Evolutionary conservation across 306 rosid genomes (phyloP).

Genomic region (Acmispon strigosus): DNA sequence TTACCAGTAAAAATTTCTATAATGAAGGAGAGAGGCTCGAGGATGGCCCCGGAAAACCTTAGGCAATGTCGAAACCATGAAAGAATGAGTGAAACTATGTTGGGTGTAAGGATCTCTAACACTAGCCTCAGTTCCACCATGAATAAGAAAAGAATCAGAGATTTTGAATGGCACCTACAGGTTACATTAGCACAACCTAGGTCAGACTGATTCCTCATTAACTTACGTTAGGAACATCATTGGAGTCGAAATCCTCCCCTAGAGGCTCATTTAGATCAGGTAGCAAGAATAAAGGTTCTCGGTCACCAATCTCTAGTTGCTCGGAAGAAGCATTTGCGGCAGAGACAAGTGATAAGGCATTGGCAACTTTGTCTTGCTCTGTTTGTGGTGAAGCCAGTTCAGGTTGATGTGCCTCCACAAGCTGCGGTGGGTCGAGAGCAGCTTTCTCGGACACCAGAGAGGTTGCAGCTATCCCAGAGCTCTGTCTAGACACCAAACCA

Average conservation of each 20-base stretch:
- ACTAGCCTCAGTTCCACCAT: conserved; percentile 31
- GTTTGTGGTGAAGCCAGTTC: too few relatives aligned
- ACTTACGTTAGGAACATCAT: conserved; percentile 11
- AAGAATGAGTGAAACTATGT: conserved; percentile 2
- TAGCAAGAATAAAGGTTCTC: conserved; percentile 23
- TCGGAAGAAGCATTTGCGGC: conserved; percentile 17
- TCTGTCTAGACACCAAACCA: conserved; percentile 32
- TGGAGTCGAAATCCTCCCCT: conserved; percentile 23
- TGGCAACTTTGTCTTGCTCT: too few relatives aligned
- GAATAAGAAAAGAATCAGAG: conserved; percentile 8
- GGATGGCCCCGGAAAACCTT: conserved; percentile 12
- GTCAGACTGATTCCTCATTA: conserved; percentile 25
- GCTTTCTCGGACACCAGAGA: background rate
- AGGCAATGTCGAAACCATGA: conserved; percentile 17
- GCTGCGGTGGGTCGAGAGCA: background rate
- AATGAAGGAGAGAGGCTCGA: background rate
- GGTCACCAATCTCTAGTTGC: conserved; percentile 24
- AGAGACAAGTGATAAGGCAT: background rate
- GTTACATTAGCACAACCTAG: conserved; percentile 29
- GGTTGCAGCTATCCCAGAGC: background rate
- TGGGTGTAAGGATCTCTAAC: conserved; percentile 25
- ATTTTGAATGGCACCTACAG: too few relatives aligned
- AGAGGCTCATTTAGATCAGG: conserved; percentile 74
- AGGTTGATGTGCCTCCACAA: background rate
- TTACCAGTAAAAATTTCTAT: conserved; percentile 9